Base-by-base conservation (phyloP, 1,284 basidiomycete species). In the Cryptococcus sp. region DNA sequence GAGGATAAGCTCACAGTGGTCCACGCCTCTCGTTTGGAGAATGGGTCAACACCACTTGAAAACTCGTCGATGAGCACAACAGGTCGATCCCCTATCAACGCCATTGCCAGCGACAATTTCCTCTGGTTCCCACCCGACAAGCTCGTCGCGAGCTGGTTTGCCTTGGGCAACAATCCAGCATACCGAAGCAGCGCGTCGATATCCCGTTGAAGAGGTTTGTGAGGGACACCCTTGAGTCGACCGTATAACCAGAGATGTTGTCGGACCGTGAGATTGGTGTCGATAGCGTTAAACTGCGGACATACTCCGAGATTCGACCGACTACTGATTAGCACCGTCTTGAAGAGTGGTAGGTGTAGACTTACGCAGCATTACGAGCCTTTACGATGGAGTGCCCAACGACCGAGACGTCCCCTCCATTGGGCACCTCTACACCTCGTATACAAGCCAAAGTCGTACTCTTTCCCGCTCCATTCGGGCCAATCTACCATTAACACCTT, bases 11-110 rank as follows among this genome's bases (percentile, higher is more conserved):
- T 76, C 40, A 88, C 73, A 0, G 84, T 86, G 16, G 75, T 75
- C 86, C 86, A 89, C 78, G 88, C 85, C 22, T 87, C 84, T 37
- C 86, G 76, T 69, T 87, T 88, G 76, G 83, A 86, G 70, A 82
- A 86, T 3, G 86, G 83, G 65, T 88, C 87, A 22, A 88, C 82
- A 4, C 87, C 87, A 1, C 84, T 86, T 2, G 83, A 86, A 63
- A 87, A 87, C 65, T 89, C 86, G 60, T 90, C 87, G 38, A 90
- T 85, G 34, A 88, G 76, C 3, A 89, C 72, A 9, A 88, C 85
- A 2, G 82, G 74, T 0, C 86, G 84, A 60, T 88, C 87, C 3
- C 85, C 86, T 18, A 88, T 85, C 19, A 89, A 75, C 5, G 86
- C 82, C 53, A 88, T 87, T 3, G 85, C 84, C 18, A 90, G 74